These are phyloP conservation scores for Jaltomata sinuosa DNA, from an alignment of 257 asterid genomes.

Conservation along the genomic window DNA sequence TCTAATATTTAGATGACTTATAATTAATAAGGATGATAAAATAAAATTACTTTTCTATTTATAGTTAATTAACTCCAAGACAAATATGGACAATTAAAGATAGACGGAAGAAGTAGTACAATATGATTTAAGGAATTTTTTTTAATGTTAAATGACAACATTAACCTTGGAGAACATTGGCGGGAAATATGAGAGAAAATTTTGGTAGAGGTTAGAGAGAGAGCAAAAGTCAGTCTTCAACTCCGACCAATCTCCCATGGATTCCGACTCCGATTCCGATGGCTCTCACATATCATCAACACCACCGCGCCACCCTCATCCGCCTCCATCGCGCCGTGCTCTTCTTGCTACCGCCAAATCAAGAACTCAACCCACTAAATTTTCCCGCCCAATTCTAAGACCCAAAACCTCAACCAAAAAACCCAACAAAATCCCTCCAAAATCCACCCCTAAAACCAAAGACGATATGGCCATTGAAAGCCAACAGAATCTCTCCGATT, in stretches of 20 bases:
- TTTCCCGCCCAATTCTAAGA: slow-evolving; percentile 53
- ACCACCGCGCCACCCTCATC: slow-evolving; percentile 41
- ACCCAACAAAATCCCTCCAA: slow-evolving; percentile 12
- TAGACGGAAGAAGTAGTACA: too few relatives aligned
- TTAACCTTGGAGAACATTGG: neutral
- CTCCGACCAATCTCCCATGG: slow-evolving; percentile 32
- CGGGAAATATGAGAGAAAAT: slow-evolving; percentile 11
- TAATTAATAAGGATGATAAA: too few relatives aligned
- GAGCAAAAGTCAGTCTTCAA: neutral
- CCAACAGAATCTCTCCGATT: slow-evolving; percentile 15
- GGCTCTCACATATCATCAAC: slow-evolving; percentile 83
- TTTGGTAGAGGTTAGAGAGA: neutral
- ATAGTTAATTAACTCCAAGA: too few relatives aligned
- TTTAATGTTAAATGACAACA: too few relatives aligned
- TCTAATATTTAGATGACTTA: too few relatives aligned
- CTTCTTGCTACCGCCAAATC: slow-evolving; percentile 31
- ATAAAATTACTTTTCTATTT: too few relatives aligned
- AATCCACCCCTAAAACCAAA: too few relatives aligned
- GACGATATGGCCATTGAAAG: slow-evolving; percentile 23
- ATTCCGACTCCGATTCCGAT: slow-evolving; percentile 67
- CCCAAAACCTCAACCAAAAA: slow-evolving; percentile 40
- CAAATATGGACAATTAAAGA: too few relatives aligned
- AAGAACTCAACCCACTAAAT: slow-evolving; percentile 20
- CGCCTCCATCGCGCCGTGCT: neutral
- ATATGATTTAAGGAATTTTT: too few relatives aligned